These are phyloP conservation scores for Mortierella sp. DNA, from an alignment of 371 early-diverging fungal genomes.

Conservation along the genomic window DNA sequence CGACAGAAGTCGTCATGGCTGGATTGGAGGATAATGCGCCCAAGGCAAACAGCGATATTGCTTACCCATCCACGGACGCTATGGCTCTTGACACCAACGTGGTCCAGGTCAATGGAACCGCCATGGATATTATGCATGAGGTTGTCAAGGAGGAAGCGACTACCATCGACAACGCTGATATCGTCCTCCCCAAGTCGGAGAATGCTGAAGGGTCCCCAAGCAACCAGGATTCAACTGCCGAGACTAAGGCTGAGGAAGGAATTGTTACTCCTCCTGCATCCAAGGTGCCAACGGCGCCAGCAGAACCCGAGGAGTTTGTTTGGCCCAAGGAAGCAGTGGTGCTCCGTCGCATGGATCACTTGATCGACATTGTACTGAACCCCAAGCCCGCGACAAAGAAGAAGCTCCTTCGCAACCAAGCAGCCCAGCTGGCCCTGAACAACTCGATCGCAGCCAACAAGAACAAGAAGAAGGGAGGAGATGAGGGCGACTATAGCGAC, in stretches of 20 bases:
- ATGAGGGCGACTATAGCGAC: constrained; percentile 33
- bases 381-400: constrained; percentile 67
- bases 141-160: background rate
- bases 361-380: constrained; percentile 68
- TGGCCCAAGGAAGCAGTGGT: constrained; percentile 77
- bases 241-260: constrained; percentile 25
- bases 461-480: constrained; percentile 25
- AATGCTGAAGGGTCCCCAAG: background rate
- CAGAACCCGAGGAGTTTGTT: constrained; percentile 62
- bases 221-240: constrained; percentile 6
- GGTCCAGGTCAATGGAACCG: background rate
- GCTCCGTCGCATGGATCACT: constrained; percentile 69
- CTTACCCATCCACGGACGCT: background rate
- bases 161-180: background rate
- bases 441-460: constrained; percentile 42
- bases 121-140: constrained; percentile 1
- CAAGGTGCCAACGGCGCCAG: constrained; percentile 19
- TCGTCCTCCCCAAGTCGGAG: background rate
- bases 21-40: background rate
- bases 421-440: constrained; percentile 49
- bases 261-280: background rate
- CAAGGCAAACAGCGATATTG: background rate
- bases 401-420: constrained; percentile 45
- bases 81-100: background rate
- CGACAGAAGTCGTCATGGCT: background rate